A percentile compares a stretch with the other conserved stretches of the same genome.
Evolutionary conservation across 352 stramenopile species (phyloP).

Genomic region (Phytophthora litchii): DNA sequence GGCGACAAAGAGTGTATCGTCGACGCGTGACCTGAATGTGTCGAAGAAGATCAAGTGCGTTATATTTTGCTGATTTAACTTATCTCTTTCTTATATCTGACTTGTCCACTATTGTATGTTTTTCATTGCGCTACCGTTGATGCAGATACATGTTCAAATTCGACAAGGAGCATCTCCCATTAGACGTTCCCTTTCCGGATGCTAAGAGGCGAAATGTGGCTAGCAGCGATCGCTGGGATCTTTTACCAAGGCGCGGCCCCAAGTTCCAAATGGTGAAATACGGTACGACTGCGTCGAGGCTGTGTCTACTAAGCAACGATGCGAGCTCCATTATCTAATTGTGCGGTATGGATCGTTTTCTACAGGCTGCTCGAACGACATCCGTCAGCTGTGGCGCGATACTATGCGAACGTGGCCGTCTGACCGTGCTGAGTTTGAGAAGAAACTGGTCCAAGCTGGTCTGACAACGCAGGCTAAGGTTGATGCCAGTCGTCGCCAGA

Average conservation of each 20-base stretch:
- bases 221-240: slow-evolving; percentile 78
- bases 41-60: slow-evolving; percentile 81
- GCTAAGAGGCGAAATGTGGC: slow-evolving; percentile 59
- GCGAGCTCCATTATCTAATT: slow-evolving; percentile 6
- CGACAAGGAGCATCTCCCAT: slow-evolving; percentile 79
- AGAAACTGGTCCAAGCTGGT: slow-evolving; percentile 80
- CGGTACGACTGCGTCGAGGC: slow-evolving; percentile 35
- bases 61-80: not conserved
- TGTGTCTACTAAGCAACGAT: not conserved
- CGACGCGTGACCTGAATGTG: slow-evolving; percentile 76
- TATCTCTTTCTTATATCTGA: slow-evolving; percentile 3
- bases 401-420: slow-evolving; percentile 74
- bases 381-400: slow-evolving; percentile 84
- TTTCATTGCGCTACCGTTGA: not conserved
- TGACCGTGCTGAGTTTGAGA: slow-evolving; percentile 79
- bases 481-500: slow-evolving; percentile 73
- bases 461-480: slow-evolving; percentile 86
- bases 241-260: slow-evolving; percentile 66
- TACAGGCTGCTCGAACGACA: slow-evolving; percentile 82
- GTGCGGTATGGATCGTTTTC: slow-evolving; percentile 5
- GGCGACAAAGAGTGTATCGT: slow-evolving; percentile 80
- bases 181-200: slow-evolving; percentile 82
- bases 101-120: not conserved
- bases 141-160: slow-evolving; percentile 84
- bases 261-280: slow-evolving; percentile 86